Base-by-base conservation (phyloP, 805 yeast genomes). In the Candida pseudofarinosa region DNA sequence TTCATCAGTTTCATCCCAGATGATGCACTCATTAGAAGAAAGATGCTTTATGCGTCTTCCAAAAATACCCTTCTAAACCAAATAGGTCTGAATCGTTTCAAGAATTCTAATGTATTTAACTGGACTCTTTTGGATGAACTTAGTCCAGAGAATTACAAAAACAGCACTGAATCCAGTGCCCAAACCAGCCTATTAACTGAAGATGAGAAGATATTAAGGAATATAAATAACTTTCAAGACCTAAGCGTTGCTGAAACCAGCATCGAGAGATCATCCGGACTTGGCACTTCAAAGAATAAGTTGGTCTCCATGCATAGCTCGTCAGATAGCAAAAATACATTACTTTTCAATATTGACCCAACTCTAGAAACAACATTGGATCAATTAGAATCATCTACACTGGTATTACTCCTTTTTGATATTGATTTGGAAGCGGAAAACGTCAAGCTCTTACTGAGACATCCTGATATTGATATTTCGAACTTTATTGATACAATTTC, bases 11-110 rank as follows among this genome's bases (percentile, higher is more conserved):
- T 75, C 65, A 90, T 91, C 41, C 97, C 99, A 0, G 97, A 91
- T 59, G 62, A 63, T 39, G 86, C 97, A 6, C 80, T 83, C 2
- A 90, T 91, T 32, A 77, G 89, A 44, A 74, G 77, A 43, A 93
- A 91, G 61, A 93, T 93, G 97, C 71, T 93, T 38, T 93, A 90
- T 60, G 98, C 98, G 3, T 87, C 97, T 2, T 82, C 95, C 8
- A 88, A 88, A 47, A 84, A 80, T 59, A 80, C 93, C 1, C 63
- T 93, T 31, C 65, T 86, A 43, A 79, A 85, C 51, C 83, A 84
- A 48, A 70, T 91, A 33, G 97, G 97, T 6, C 75, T 76, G 4
- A 75, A 73, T 43, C 64, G 67, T 41, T 77, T 82, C 60, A 56
- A 67, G 33, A 73, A 75, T 42, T 54, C 47, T 32, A 53, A 62